These are phyloP conservation scores for Ophiosphaerella narmari DNA, from an alignment of 2,329 filamentous ascomycete species.

Conservation along the genomic window DNA sequence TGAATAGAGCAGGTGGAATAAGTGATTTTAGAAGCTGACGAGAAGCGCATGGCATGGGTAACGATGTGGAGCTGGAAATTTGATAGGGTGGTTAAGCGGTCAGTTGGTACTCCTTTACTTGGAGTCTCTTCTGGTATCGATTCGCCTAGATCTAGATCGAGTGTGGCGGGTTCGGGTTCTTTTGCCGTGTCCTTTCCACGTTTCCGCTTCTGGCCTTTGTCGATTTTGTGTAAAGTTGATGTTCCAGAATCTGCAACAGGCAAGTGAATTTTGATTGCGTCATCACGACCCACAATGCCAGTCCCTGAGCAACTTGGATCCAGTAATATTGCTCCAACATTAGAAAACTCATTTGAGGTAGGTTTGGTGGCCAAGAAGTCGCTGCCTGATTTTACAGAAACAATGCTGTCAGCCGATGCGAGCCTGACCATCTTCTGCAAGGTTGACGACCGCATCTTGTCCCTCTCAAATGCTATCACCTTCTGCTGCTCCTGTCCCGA, in stretches of 20 bases:
- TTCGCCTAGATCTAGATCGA: constrained; percentile 34
- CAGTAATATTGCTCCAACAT: constrained; percentile 81
- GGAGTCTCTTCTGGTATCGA: constrained; percentile 46
- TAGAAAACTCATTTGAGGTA: constrained; percentile 60
- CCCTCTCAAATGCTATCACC: constrained; percentile 82
- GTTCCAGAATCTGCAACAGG: constrained; percentile 30
- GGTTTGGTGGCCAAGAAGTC: constrained; percentile 84
- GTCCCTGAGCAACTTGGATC: constrained; percentile 96
- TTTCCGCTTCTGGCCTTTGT: constrained; percentile 42
- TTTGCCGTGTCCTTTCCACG: constrained; percentile 16
- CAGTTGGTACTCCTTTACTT: constrained; percentile 38
- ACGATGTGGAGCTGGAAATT: constrained; percentile 82
- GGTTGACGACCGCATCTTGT: constrained; percentile 70
- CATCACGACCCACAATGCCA: constrained; percentile 88
- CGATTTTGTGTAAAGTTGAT: constrained; percentile 26
- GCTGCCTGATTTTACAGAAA: constrained; percentile 71
- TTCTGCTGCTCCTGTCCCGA: constrained; percentile 40
- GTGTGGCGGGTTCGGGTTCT: constrained; percentile 8
- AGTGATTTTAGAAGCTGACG: constrained; percentile 68
- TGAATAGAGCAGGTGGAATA: constrained; percentile 96
- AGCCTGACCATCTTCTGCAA: constrained; percentile 82
- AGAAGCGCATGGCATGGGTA: constrained; percentile 82
- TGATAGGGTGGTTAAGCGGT: constrained; percentile 73
- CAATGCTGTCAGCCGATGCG: constrained; percentile 70
- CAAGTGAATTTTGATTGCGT: constrained; percentile 68